phyloP scores from a whole-genome alignment of 495 filamentous ascomycete species.

The Aspergillus sclerotioniger region DNA sequence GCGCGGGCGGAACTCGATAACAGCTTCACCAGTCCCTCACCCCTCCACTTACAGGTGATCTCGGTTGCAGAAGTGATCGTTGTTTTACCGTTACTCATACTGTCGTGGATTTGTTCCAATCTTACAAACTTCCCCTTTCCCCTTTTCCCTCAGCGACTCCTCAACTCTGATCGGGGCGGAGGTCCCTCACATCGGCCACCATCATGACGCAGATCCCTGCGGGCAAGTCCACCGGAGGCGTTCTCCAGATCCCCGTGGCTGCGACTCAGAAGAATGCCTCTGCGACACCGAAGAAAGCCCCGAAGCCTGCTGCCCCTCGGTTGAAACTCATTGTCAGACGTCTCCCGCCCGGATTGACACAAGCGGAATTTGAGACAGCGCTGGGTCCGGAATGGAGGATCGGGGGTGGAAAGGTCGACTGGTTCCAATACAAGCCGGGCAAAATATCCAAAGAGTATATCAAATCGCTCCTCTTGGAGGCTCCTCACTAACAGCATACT shows the following conservation, averaged over 20 bases:
- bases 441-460: constrained; percentile 83
- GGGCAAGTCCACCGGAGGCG: constrained; percentile 49
- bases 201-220: constrained; percentile 37
- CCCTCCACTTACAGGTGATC: background rate
- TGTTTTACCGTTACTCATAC: background rate
- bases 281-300: constrained; percentile 39
- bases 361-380: constrained; percentile 68
- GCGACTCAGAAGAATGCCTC: constrained; percentile 58
- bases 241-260: constrained; percentile 58
- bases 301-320: constrained; percentile 60
- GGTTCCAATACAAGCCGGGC: constrained; percentile 72
- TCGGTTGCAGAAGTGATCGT: too few species aligned
- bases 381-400: constrained; percentile 83
- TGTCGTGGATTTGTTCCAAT: background rate
- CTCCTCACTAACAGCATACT: background rate
- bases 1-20: too few species aligned
- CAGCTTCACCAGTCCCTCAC: background rate
- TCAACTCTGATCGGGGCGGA: constrained; percentile 1
- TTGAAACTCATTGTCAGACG: constrained; percentile 84
- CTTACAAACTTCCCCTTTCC: background rate
- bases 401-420: constrained; percentile 78
- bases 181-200: constrained; percentile 3
- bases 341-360: constrained; percentile 81
- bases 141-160: background rate
- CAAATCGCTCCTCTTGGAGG: background rate